Conservation (phyloP, 768 basidiomycete genomes). For the Hygrophorus russula region DNA sequence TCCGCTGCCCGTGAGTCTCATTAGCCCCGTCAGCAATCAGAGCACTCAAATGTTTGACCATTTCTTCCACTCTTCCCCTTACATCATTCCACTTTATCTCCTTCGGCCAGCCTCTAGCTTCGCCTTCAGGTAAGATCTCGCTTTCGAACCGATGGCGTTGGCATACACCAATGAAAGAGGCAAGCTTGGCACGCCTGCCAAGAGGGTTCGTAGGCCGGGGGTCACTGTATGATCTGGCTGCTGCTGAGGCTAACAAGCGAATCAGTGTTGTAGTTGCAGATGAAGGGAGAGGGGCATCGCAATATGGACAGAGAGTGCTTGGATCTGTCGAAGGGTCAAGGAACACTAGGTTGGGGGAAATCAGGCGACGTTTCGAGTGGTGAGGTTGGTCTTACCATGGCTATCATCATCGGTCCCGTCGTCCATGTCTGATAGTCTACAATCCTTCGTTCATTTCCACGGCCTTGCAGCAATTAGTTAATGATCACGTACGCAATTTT, state of each 20-base stretch:
- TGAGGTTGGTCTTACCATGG: no score
- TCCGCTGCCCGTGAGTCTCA: not conserved
- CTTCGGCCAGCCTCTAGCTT: conserved; percentile 66
- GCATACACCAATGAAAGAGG: conserved; percentile 56
- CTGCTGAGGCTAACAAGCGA: conserved; percentile 41
- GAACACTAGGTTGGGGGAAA: conserved; percentile 28
- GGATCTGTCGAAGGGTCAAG: conserved; percentile 47
- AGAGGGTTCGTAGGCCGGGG: conserved; percentile 59
- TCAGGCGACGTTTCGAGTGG: not conserved
- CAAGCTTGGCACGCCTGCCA: conserved; percentile 46
- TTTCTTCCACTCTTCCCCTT: conserved; percentile 37
- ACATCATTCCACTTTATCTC: conserved; percentile 53
- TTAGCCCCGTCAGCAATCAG: conserved; percentile 39
- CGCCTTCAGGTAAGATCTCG: conserved; percentile 60
- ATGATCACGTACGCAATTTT: not conserved
- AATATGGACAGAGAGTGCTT: conserved; percentile 66
- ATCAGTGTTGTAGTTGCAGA: conserved; percentile 47
- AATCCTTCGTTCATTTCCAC: no score
- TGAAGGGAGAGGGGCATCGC: conserved; percentile 57
- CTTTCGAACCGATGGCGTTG: conserved; percentile 73
- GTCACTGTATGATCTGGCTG: conserved; percentile 43
- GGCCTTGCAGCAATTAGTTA: no score
- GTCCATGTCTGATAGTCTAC: not conserved
- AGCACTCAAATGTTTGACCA: conserved; percentile 33
- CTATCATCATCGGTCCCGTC: not conserved